Base-by-base conservation (phyloP, 2,329 filamentous ascomycete genomes). In the Calonectria multiphialidica region DNA sequence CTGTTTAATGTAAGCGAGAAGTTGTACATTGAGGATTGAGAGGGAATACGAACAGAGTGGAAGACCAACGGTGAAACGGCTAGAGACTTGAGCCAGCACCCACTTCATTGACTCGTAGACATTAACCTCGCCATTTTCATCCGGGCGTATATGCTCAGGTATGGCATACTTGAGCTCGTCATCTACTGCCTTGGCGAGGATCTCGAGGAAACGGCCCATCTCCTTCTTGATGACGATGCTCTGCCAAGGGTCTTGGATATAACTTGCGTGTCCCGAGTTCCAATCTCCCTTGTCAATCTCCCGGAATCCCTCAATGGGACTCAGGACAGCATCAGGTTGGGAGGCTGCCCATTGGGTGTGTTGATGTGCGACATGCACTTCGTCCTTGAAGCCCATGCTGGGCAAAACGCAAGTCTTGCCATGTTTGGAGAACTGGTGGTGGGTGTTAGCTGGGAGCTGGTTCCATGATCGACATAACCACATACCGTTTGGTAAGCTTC, bases 51-150 rank as follows among this genome's bases (percentile, higher is more conserved):
- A 64, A 72, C 70, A 72, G 30, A 72, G 70, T 33, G 55, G 47
- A 28, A 68, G 65, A 37, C 70, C 70, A 35, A 72, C 70, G 30
- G 70, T 72, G 57, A 72, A 72, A 23, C 70, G 70, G 47, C 70
- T 68, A 10, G 70, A 72, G 15, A 61, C 45, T 50, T 72, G 70
- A 37, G 70, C 70, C 2, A 72, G 16, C 28, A 71, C 63, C 69
- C 69, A 67, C 37, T 68, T 71, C 69, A 71, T 71, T 35, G 69
- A 49, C n/a, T 68, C 69, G n/a, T 71, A 71, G 37, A 71, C 64
- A 23, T 71, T 64, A 37, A 71, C 64, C n/a, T 71, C 21, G n/a
- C 45, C 64, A 18, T 64, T 28, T 0, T 7, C 25, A 30, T 37
- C 33, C 1, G 47, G 50, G 23, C 18, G 13, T 57, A 70, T 64